Conservation (phyloP, 2,329 filamentous ascomycete species). For the Plectosphaerella plurivora region DNA sequence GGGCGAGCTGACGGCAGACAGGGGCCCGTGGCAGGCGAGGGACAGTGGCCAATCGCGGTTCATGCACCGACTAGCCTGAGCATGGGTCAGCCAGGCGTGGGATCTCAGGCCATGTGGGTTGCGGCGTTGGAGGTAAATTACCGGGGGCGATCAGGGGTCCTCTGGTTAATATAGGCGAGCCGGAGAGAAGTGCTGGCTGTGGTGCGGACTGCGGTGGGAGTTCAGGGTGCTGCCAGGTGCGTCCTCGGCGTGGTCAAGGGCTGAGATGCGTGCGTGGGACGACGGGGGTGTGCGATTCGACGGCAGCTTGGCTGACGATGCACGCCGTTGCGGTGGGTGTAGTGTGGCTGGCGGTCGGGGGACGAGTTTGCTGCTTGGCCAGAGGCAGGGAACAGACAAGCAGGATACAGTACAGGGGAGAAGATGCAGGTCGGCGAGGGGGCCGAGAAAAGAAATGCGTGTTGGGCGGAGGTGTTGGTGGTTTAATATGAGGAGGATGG, state of each 20-base stretch:
- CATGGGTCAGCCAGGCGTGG: slow-evolving; percentile 8
- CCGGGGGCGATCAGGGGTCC: slow-evolving; percentile 4
- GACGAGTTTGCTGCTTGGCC: background rate
- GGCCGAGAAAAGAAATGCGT: no score
- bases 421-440: no score
- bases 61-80: slow-evolving; percentile 5
- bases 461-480: no score
- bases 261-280: background rate
- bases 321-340: background rate
- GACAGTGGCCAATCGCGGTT: background rate
- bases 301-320: slow-evolving; percentile 1
- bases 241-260: no score
- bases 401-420: no score
- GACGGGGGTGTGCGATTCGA: background rate
- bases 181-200: background rate
- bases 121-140: slow-evolving; percentile 13
- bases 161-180: background rate
- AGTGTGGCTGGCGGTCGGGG: background rate
- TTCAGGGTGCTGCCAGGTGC: background rate
- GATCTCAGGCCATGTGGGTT: slow-evolving; percentile 11
- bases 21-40: background rate
- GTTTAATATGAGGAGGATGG: no score
- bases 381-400: no score
- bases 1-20: background rate
- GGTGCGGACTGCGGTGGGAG: background rate